Conservation (phyloP, 176 grass and related monocot species). For the Carex cristatella region DNA sequence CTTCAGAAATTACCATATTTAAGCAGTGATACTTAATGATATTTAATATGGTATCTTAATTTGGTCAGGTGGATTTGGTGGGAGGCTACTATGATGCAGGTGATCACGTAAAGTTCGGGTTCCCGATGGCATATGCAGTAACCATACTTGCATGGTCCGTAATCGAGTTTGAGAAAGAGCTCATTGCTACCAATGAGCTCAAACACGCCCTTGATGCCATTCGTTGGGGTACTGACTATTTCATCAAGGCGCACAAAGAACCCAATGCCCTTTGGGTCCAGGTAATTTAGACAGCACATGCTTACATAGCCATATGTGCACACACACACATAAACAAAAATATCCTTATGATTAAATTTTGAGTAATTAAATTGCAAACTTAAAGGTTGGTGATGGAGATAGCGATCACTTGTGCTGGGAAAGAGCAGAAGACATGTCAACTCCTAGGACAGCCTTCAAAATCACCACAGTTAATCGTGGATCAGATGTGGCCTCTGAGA, state of each 20-base stretch:
- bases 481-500: conserved; percentile 69
- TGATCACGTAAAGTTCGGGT: conserved; percentile 87
- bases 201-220: conserved; percentile 58
- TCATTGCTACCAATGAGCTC: conserved; percentile 51
- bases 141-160: conserved; percentile 67
- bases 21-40: background rate
- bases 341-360: background rate
- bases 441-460: conserved; percentile 66
- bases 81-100: conserved; percentile 94
- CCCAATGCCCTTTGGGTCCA: conserved; percentile 74
- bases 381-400: conserved; percentile 90
- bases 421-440: conserved; percentile 87
- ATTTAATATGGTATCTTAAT: background rate
- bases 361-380: background rate
- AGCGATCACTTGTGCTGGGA: conserved; percentile 95
- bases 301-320: background rate
- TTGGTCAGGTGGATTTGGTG: conserved; percentile 64
- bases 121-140: conserved; percentile 77
- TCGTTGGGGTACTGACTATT: conserved; percentile 77
- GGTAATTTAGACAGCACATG: conserved; percentile 25
- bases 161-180: conserved; percentile 85
- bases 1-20: background rate
- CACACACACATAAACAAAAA: background rate
- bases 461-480: conserved; percentile 49
- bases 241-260: conserved; percentile 84